Evolutionary conservation across 2,329 filamentous ascomycete genomes (phyloP).

Genomic region (Diaporthe sp.): DNA sequence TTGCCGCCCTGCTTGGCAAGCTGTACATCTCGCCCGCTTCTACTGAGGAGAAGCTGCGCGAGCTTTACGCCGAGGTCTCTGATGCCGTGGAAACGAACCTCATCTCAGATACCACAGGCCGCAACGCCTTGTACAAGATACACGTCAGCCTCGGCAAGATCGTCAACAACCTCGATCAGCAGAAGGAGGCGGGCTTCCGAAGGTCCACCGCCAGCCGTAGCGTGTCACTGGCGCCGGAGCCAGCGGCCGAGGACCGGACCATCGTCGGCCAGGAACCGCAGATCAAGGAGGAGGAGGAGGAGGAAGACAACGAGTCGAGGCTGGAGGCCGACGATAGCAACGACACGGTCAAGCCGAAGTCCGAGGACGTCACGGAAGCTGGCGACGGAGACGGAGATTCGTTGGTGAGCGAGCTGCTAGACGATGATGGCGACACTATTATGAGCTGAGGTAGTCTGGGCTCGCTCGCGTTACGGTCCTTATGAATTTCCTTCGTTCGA

Average conservation of each 20-base stretch:
- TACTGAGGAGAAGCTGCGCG: conserved; percentile 69
- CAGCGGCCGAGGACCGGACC: conserved; percentile 48
- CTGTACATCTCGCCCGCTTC: conserved; percentile 81
- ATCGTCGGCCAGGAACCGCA: conserved; percentile 57
- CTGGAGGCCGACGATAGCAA: conserved; percentile 48
- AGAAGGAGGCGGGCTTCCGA: conserved; percentile 49
- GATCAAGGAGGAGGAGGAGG: conserved; percentile 65
- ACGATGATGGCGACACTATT: conserved; percentile 50
- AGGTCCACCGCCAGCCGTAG: conserved; percentile 60
- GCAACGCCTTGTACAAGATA: conserved; percentile 77
- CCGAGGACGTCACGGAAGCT: conserved; percentile 40
- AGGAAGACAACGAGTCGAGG: conserved; percentile 45
- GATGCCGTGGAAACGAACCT: conserved; percentile 75
- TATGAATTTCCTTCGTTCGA: neutral
- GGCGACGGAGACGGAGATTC: conserved; percentile 49
- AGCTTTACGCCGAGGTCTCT: conserved; percentile 70
- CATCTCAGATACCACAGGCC: conserved; percentile 71
- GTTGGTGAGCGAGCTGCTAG: conserved; percentile 57
- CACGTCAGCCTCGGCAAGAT: conserved; percentile 78
- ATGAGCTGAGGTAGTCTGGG: conserved; percentile 42
- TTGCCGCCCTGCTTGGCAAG: conserved; percentile 85
- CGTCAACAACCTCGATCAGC: conserved; percentile 70
- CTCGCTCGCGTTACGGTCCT: conserved; percentile 40
- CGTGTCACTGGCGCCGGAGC: conserved; percentile 56
- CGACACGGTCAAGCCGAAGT: conserved; percentile 45